Evolutionary conservation across 2,329 filamentous ascomycete genomes (phyloP).

Genomic region (Cadophora sp.): DNA sequence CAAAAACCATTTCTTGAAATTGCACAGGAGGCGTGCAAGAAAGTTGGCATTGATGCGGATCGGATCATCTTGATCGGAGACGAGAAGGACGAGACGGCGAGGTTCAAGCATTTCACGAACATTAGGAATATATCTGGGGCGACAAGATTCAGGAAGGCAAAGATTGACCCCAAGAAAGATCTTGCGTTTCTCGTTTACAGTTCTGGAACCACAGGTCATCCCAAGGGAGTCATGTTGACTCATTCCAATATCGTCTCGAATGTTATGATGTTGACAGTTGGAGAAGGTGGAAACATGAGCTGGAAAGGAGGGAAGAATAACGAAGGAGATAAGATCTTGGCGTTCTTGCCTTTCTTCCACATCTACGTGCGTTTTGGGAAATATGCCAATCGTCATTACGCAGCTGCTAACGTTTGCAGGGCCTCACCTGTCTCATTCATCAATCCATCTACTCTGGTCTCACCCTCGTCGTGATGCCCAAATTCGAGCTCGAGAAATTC

Average conservation of each 20-base stretch:
- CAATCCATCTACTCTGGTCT: constrained; percentile 70
- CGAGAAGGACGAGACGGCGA: constrained; percentile 61
- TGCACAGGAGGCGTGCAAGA: constrained; percentile 71
- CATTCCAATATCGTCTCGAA: constrained; percentile 87
- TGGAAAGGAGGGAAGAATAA: constrained; percentile 65
- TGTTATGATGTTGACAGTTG: constrained; percentile 59
- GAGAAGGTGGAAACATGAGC: constrained; percentile 62
- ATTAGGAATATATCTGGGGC: constrained; percentile 69
- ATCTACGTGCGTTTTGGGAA: constrained; percentile 79
- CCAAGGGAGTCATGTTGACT: constrained; percentile 89
- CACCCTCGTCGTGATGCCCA: constrained; percentile 73
- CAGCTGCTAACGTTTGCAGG: constrained; percentile 45
- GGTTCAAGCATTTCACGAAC: constrained; percentile 74
- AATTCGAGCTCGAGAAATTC: constrained; percentile 82
- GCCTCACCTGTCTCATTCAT: constrained; percentile 76
- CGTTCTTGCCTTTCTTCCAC: constrained; percentile 88
- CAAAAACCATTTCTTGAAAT: constrained; percentile 70
- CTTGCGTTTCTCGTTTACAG: constrained; percentile 87
- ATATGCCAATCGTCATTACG: too few species aligned
- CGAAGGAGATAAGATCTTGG: constrained; percentile 74
- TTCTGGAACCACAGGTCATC: constrained; percentile 87
- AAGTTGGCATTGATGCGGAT: constrained; percentile 73
- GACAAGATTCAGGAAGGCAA: constrained; percentile 63
- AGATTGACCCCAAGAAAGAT: constrained; percentile 72
- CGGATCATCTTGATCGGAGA: constrained; percentile 81